phyloP scores from a whole-genome alignment of 176 grass and related monocot species.

The Carex kokanica region DNA sequence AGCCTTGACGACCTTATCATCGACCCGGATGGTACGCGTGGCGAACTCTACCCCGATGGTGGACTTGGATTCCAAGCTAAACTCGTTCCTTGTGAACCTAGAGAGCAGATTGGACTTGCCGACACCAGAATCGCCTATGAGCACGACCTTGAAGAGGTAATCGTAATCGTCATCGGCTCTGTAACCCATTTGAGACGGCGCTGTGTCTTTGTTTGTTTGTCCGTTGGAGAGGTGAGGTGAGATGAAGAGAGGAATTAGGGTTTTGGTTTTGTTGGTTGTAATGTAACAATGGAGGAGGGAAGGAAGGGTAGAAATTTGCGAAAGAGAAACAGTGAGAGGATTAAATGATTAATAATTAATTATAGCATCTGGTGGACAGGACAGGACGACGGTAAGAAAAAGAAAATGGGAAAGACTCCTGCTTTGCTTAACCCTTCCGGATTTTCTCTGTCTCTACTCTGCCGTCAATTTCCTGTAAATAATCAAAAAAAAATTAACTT shows the following conservation, averaged over 20 bases:
- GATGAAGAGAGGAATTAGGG: conserved; percentile 5
- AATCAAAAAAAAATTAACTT: too few species aligned
- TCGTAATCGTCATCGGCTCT: conserved; percentile 30
- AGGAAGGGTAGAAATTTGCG: background rate
- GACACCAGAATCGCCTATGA: conserved; percentile 26
- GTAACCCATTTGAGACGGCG: conserved; percentile 12
- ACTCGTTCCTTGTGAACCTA: conserved; percentile 24
- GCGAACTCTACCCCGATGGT: conserved; percentile 30
- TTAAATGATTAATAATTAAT: background rate
- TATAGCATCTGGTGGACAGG: conserved; percentile 13
- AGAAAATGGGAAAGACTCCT: too few species aligned
- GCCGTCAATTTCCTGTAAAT: too few species aligned
- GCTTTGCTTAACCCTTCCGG: too few species aligned
- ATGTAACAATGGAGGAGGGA: background rate
- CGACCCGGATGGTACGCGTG: conserved; percentile 24
- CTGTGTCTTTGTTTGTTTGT: background rate
- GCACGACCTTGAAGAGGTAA: conserved; percentile 32
- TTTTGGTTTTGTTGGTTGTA: background rate
- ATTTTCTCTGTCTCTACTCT: too few species aligned
- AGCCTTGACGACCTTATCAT: conserved; percentile 32
- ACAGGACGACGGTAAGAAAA: background rate
- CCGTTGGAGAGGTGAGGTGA: background rate
- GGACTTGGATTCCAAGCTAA: conserved; percentile 25
- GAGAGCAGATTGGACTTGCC: conserved; percentile 28
- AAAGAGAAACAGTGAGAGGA: conserved; percentile 3